These are phyloP conservation scores for Panicum virgatum DNA, from an alignment of 202 grass and related monocot species.

Conservation along the genomic window DNA sequence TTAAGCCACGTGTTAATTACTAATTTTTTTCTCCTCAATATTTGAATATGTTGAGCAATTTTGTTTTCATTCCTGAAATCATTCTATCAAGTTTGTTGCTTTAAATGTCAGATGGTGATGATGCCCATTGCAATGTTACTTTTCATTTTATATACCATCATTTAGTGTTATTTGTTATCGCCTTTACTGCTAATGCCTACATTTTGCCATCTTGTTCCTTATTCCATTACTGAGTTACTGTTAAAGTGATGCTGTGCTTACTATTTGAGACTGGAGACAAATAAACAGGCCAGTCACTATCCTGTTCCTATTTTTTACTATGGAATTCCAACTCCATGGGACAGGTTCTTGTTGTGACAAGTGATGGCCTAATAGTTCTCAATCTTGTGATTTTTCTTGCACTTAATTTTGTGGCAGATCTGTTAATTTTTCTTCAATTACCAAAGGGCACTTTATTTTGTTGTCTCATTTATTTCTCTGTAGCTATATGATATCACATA, in stretches of 20 bases:
- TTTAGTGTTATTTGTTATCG: neutral
- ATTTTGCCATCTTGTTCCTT: constrained; percentile 16
- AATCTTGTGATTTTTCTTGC: constrained; percentile 25
- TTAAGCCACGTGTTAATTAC: neutral
- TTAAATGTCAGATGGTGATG: neutral
- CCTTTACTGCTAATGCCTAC: neutral
- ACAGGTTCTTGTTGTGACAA: neutral
- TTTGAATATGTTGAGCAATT: constrained; percentile 6
- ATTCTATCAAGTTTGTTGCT: neutral
- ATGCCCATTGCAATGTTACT: neutral
- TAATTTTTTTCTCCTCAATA: neutral
- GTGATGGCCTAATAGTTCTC: neutral
- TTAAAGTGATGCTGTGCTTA: neutral
- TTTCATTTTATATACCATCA: constrained; percentile 26
- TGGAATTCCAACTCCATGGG: neutral
- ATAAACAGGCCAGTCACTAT: neutral
- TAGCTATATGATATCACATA: neutral
- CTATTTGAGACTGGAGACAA: constrained; percentile 2
- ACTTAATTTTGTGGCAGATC: neutral
- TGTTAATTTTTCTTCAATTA: neutral
- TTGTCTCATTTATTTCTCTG: constrained; percentile 1
- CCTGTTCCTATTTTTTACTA: neutral
- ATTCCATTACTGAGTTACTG: neutral
- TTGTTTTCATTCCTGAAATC: neutral
- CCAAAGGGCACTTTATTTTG: neutral